Percentiles rank a stretch among this genome's conserved stretches.
phyloP scores from a whole-genome alignment of 306 rosid species.

The Malus sylvestris region DNA sequence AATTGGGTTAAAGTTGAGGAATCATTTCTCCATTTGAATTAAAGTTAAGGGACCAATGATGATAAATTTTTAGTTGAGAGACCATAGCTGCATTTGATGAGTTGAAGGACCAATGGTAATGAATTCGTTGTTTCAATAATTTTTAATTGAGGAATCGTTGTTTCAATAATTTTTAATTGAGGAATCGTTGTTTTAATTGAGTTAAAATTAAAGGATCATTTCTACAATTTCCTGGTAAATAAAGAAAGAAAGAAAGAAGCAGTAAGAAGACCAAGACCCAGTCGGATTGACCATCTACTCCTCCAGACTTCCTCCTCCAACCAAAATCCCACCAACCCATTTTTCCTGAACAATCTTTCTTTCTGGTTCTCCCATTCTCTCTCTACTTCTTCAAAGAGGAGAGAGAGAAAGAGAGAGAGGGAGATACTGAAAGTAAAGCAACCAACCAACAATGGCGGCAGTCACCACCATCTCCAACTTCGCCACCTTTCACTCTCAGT shows the following conservation, averaged over 20 bases:
- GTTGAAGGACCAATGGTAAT: fast-evolving
- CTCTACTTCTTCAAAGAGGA: not conserved
- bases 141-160: too few relatives aligned
- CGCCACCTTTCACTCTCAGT: conserved; percentile 15
- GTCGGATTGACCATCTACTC: not conserved
- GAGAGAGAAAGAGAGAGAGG: not conserved
- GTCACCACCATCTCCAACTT: conserved; percentile 39
- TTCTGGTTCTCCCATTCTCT: not conserved
- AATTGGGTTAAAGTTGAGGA: too few relatives aligned
- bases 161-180: too few relatives aligned
- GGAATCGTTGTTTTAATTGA: too few relatives aligned
- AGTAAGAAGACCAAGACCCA: not conserved
- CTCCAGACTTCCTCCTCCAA: not conserved
- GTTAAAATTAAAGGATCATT: too few relatives aligned
- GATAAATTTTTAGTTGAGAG: too few relatives aligned
- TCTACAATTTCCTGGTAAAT: not conserved
- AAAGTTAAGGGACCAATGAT: too few relatives aligned
- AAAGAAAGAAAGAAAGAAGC: not conserved
- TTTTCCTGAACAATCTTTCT: not conserved
- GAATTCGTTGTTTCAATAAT: too few relatives aligned
- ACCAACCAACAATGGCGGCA: conserved; percentile 43
- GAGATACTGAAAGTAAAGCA: not conserved
- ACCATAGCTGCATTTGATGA: too few relatives aligned
- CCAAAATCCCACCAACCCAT: not conserved
- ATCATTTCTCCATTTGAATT: too few relatives aligned